Conservation (phyloP, 495 filamentous ascomycete genomes). For the Trypethelium eluteriae region DNA sequence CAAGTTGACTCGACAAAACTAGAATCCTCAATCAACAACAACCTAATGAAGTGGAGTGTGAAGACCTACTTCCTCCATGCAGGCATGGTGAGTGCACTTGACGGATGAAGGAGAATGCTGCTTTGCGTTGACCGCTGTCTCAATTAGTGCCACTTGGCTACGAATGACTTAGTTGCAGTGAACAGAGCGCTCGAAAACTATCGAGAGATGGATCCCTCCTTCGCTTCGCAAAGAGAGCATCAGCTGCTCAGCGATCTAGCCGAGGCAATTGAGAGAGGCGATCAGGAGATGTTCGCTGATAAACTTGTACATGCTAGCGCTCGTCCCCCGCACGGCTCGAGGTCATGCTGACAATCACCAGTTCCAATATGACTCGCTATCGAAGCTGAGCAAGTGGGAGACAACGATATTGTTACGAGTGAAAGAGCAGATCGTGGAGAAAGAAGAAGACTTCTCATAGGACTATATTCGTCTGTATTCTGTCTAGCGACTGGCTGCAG, state of each 20-base stretch:
- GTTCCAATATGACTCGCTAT: conserved; percentile 80
- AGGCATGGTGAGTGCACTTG: conserved; percentile 44
- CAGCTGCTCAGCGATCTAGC: conserved; percentile 68
- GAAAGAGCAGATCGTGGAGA: conserved; percentile 72
- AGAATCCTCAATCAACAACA: conserved; percentile 44
- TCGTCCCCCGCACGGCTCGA: background rate
- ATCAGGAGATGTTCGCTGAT: conserved; percentile 74
- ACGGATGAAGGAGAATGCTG: background rate
- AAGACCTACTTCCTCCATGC: conserved; percentile 92
- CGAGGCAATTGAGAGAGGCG: conserved; percentile 60
- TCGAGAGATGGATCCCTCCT: conserved; percentile 70
- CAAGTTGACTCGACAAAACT: background rate
- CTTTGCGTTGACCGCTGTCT: background rate
- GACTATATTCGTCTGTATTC: background rate
- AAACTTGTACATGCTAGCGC: conserved; percentile 48
- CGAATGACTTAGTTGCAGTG: conserved; percentile 61
- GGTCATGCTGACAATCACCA: background rate
- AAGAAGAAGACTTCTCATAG: conserved; percentile 67
- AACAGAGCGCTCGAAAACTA: conserved; percentile 73
- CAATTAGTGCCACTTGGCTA: conserved; percentile 28
- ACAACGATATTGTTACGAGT: conserved; percentile 73
- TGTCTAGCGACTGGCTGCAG: background rate
- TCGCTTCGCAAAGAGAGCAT: conserved; percentile 66
- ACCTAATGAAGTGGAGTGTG: conserved; percentile 81
- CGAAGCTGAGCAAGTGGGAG: conserved; percentile 93